phyloP scores from a whole-genome alignment of 2,329 filamentous ascomycete genomes.

The Apiospora arundinis region DNA sequence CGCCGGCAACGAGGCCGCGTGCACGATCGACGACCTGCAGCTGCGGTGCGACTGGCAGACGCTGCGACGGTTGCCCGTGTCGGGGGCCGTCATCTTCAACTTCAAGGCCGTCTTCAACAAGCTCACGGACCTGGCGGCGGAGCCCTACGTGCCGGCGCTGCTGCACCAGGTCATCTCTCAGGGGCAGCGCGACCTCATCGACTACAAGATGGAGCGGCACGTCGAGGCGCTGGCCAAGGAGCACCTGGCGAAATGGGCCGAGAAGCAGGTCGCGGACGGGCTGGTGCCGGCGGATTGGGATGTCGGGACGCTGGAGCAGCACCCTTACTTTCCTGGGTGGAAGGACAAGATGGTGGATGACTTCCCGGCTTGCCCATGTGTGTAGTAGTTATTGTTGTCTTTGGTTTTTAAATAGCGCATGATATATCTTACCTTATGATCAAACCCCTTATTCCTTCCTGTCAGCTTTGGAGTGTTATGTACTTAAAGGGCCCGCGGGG shows the following conservation, averaged over 20 bases:
- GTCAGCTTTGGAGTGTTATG: too few relatives aligned
- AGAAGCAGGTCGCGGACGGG: slow-evolving; percentile 24
- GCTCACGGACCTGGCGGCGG: slow-evolving; percentile 70
- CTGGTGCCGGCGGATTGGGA: slow-evolving; percentile 23
- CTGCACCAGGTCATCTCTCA: slow-evolving; percentile 20
- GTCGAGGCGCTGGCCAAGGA: slow-evolving; percentile 21
- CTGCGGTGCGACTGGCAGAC: slow-evolving; percentile 91
- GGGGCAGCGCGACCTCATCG: slow-evolving; percentile 21
- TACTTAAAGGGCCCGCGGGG: too few relatives aligned
- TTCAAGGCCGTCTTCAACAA: slow-evolving; percentile 89
- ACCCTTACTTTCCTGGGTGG: slow-evolving; percentile 26
- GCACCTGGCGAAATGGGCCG: slow-evolving; percentile 20
- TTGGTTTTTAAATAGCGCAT: background rate
- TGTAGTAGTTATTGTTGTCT: background rate
- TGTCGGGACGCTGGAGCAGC: slow-evolving; percentile 25
- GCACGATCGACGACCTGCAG: slow-evolving; percentile 61
- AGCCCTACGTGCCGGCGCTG: slow-evolving; percentile 69
- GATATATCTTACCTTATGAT: background rate
- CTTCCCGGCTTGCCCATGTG: slow-evolving; percentile 20
- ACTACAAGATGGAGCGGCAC: slow-evolving; percentile 27
- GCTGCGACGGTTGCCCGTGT: slow-evolving; percentile 77
- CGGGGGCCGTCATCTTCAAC: slow-evolving; percentile 80
- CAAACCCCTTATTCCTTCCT: too few relatives aligned
- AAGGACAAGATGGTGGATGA: slow-evolving; percentile 21
- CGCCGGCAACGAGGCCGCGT: slow-evolving; percentile 46